A percentile compares a stretch with the other conserved stretches of the same genome.
Conservation (phyloP, 805 yeast species). For the Candida stauntonica region DNA sequence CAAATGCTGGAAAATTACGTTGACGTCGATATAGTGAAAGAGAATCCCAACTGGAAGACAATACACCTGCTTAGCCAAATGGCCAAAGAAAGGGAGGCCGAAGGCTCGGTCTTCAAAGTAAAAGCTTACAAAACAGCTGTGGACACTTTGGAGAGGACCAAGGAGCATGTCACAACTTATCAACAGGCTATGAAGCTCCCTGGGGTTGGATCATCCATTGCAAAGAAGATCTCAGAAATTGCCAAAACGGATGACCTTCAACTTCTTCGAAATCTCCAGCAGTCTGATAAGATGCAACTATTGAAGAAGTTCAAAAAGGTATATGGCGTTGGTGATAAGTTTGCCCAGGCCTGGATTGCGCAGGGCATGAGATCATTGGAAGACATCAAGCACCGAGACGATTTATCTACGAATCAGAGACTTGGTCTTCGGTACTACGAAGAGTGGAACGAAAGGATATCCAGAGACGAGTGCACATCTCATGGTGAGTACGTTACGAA, state of each 20-base stretch:
- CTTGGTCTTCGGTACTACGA: slow-evolving; percentile 43
- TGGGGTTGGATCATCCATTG: slow-evolving; percentile 39
- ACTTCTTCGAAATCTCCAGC: slow-evolving; percentile 21
- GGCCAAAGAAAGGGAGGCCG: slow-evolving; percentile 19
- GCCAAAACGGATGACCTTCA: slow-evolving; percentile 31
- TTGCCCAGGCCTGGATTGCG: slow-evolving; percentile 37
- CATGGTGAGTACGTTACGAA: slow-evolving; percentile 35
- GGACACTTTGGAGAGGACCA: slow-evolving; percentile 29
- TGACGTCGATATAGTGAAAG: slow-evolving; percentile 4
- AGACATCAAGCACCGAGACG: slow-evolving; percentile 31
- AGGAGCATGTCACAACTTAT: slow-evolving; percentile 29
- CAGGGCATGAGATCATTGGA: slow-evolving; percentile 36
- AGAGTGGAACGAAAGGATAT: slow-evolving; percentile 43
- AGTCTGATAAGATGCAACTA: slow-evolving; percentile 26
- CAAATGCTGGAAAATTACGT: slow-evolving; percentile 9
- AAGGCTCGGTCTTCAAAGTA: slow-evolving; percentile 36
- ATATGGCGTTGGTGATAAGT: slow-evolving; percentile 45
- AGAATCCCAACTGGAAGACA: slow-evolving; percentile 23
- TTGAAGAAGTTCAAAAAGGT: slow-evolving; percentile 36
- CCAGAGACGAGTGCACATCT: slow-evolving; percentile 39
- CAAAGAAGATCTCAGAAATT: slow-evolving; percentile 43
- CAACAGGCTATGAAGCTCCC: slow-evolving; percentile 37
- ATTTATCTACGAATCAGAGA: slow-evolving; percentile 28
- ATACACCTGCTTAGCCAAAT: slow-evolving; percentile 19
- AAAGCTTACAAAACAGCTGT: slow-evolving; percentile 43